Evolutionary conservation across 768 basidiomycete species (phyloP).

Genomic region (Tubosaeta brunneosetosa): DNA sequence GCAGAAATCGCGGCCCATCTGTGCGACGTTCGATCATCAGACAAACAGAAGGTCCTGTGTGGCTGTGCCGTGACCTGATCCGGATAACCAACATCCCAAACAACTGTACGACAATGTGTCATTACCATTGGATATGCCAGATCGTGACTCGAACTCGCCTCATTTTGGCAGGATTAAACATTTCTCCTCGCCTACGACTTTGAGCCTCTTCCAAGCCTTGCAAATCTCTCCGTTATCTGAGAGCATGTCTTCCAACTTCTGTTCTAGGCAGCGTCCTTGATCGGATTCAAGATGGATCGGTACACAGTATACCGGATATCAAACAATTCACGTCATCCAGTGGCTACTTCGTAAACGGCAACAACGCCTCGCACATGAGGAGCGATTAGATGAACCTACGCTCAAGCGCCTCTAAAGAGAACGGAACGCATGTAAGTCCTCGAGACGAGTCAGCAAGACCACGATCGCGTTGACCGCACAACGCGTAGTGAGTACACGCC

Average conservation of each 20-base stretch:
- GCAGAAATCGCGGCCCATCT: no score
- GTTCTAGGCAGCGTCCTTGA: neutral
- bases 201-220: slow-evolving; percentile 21
- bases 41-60: neutral
- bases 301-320: slow-evolving; percentile 24
- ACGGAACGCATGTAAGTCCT: slow-evolving; percentile 20
- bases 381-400: slow-evolving; percentile 18
- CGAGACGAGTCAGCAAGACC: slow-evolving; percentile 15
- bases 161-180: slow-evolving; percentile 28
- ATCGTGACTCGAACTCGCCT: slow-evolving; percentile 9
- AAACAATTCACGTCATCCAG: neutral
- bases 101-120: no score
- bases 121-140: no score
- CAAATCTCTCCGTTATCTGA: slow-evolving; percentile 13
- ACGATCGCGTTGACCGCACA: slow-evolving; percentile 20
- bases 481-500: slow-evolving; percentile 15
- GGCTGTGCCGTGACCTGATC: neutral
- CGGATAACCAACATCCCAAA: no score
- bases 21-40: no score
- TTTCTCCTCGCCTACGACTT: slow-evolving; percentile 15
- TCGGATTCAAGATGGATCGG: slow-evolving; percentile 19
- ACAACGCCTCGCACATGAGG: slow-evolving; percentile 21
- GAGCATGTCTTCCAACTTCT: slow-evolving; percentile 12
- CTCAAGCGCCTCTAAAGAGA: slow-evolving; percentile 25
- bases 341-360: slow-evolving; percentile 15